These are phyloP conservation scores for Marasmius tenuissimus DNA, from an alignment of 1,284 basidiomycete species.

Conservation along the genomic window DNA sequence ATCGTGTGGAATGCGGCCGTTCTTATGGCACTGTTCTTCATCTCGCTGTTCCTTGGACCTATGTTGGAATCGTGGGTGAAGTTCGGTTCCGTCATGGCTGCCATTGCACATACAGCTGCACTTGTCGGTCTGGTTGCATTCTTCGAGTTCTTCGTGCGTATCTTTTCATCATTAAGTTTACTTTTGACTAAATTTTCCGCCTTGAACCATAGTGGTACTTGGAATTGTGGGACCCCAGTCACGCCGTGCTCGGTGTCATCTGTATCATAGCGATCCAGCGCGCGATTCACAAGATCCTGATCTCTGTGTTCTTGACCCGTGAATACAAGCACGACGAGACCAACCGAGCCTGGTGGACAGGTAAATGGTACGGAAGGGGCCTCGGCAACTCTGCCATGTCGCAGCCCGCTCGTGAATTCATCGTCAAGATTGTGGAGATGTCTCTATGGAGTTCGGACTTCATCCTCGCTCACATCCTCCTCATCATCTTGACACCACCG, in stretches of 20 bases:
- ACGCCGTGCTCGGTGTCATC: constrained; percentile 88
- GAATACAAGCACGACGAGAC: constrained; percentile 98
- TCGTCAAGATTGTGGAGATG: constrained; percentile 98
- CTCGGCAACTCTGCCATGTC: constrained; percentile 87
- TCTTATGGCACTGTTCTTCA: constrained; percentile 84
- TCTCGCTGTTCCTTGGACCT: constrained; percentile 90
- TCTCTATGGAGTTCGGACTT: constrained; percentile 93
- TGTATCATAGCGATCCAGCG: constrained; percentile 87
- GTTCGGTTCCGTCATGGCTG: constrained; percentile 91
- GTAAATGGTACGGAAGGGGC: constrained; percentile 94
- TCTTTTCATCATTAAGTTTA: constrained; percentile 6
- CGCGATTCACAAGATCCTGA: constrained; percentile 90
- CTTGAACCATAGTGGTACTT: constrained; percentile 79
- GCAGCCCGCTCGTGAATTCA: constrained; percentile 92
- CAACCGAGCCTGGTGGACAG: constrained; percentile 98
- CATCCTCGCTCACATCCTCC: constrained; percentile 76
- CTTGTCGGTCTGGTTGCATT: constrained; percentile 84
- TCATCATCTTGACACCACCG: constrained; percentile 84
- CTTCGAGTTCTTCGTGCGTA: constrained; percentile 92
- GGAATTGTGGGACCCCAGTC: constrained; percentile 94
- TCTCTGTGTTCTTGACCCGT: constrained; percentile 88
- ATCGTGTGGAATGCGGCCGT: constrained; percentile 95
- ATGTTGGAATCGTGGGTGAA: constrained; percentile 84
- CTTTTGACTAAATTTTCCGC: constrained; percentile 13
- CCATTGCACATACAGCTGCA: constrained; percentile 78